Evolutionary conservation across 495 filamentous ascomycete species (phyloP), one percentile per base, ranked within the genome.

Genomic region (Oleoguttula mirabilis): DNA sequence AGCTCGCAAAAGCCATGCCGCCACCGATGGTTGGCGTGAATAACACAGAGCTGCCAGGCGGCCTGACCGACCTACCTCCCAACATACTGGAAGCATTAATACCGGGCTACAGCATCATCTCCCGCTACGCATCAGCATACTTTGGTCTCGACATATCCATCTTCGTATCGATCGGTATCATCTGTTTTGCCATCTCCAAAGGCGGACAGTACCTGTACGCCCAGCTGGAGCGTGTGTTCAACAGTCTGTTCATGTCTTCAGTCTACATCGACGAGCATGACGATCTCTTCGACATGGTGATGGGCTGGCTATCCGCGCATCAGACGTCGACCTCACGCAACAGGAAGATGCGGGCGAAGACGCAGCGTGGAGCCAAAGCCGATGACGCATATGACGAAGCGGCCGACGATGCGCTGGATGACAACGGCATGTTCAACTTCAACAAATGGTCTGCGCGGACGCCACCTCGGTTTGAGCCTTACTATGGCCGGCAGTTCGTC

Each of bases 41-140:
- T 38, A 44, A 39, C 35, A 37, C 47, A 6, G 31, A 36, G 6
- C 17, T 39, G 19, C 32, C 45, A 6, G 22, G 41, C 12, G 24
- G 39, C 12, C 34, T 54, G 16, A 48, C 40, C 10, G 45, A 52
- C 12, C 53, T 64, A 6, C 57, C 60, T 0, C 48, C 52, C 10
- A 56, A 45, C n/a, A 63, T 85, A n/a, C 66, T 88, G 12, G 80
- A 88, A 46, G 66, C 72, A 20, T 69, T 88, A 56, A 75, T 88
- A 41, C 82, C 82, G 0, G 82, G 82, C 12, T 85, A 83, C 58
- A 69, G 75, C 1, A 55, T 80, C 47, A 63, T 83, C 38, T 76
- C 78, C 0, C 60, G 69, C 2, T 68, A 76, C 19, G 50, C 82
- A 4, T 59, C 71, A 5, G 72, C 72, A 20, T 70, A 75, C 40